Conservation (phyloP, 805 yeast genomes). For the Ogataea paraovalis region DNA sequence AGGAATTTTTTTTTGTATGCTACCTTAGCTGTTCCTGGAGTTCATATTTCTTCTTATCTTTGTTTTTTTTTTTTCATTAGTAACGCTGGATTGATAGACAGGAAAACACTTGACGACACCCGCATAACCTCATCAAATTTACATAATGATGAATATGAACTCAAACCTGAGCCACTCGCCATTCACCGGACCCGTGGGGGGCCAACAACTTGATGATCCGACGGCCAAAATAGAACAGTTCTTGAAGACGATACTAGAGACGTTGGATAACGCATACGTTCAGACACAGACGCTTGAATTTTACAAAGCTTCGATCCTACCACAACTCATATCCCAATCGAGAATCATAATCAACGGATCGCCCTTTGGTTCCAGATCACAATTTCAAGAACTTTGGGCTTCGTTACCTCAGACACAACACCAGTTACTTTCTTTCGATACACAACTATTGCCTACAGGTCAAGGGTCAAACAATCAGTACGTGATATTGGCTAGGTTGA, state of each 20-base stretch:
- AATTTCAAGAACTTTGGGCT: constrained; percentile 59
- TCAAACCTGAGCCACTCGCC: neutral
- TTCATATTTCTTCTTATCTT: too few relatives aligned
- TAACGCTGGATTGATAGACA: too few relatives aligned
- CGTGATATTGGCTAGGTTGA: constrained; percentile 45
- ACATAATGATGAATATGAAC: neutral
- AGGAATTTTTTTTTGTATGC: too few relatives aligned
- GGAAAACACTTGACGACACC: too few relatives aligned
- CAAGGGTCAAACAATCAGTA: constrained; percentile 19
- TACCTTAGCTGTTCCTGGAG: too few relatives aligned
- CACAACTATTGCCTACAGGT: constrained; percentile 53
- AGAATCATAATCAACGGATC: constrained; percentile 58
- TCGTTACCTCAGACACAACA: constrained; percentile 56
- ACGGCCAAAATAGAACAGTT: constrained; percentile 23
- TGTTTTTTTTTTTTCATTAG: too few relatives aligned
- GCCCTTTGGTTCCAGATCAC: constrained; percentile 47
- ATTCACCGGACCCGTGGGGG: neutral
- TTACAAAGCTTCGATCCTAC: constrained; percentile 29
- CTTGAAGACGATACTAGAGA: constrained; percentile 21
- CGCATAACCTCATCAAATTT: neutral
- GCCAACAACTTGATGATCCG: constrained; percentile 13
- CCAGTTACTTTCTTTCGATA: constrained; percentile 57
- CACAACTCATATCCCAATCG: constrained; percentile 46
- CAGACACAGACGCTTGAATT: constrained; percentile 18
- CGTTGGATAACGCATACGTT: constrained; percentile 22